phyloP scores from a whole-genome alignment of 2,329 filamentous ascomycete genomes.

The Microdochium trichocladiopsis region DNA sequence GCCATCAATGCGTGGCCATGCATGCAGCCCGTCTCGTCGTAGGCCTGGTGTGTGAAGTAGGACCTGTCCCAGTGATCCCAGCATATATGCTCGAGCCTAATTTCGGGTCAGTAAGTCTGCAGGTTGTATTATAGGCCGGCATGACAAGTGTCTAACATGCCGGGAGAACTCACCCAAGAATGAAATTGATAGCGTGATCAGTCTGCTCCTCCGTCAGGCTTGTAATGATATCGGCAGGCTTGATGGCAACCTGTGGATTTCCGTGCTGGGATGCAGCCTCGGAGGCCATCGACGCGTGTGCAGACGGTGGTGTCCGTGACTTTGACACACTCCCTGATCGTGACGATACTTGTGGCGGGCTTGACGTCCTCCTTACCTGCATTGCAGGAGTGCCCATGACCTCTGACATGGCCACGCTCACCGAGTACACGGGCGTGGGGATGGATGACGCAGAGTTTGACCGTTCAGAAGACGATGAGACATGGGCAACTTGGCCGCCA shows the following conservation, averaged over 20 bases:
- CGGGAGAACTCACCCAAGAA: slow-evolving; percentile 35
- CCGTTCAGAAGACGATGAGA: slow-evolving; percentile 23
- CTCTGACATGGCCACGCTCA: slow-evolving; percentile 32
- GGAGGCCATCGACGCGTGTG: background rate
- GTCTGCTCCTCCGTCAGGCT: slow-evolving; percentile 30
- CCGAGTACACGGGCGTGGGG: slow-evolving; percentile 11
- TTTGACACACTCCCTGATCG: background rate
- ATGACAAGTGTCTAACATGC: background rate
- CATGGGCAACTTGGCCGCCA: slow-evolving; percentile 9
- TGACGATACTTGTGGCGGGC: slow-evolving; percentile 5
- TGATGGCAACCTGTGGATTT: too few relatives aligned
- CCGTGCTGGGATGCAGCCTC: too few relatives aligned
- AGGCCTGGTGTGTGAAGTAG: slow-evolving; percentile 26
- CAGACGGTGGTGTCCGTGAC: background rate
- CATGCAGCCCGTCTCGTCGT: slow-evolving; percentile 11
- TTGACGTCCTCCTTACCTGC: slow-evolving; percentile 23
- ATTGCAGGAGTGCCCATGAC: slow-evolving; percentile 33
- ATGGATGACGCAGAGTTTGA: background rate
- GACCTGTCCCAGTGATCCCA: slow-evolving; percentile 39
- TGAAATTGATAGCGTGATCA: slow-evolving; percentile 43
- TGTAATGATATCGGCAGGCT: background rate
- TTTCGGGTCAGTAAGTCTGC: background rate
- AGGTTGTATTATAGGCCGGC: slow-evolving; percentile 5
- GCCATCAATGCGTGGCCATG: slow-evolving; percentile 19
- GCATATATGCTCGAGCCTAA: slow-evolving; percentile 44